Percentiles rank a stretch among this genome's conserved stretches.
Conservation (phyloP, 768 basidiomycete genomes). For the Chiua virens region DNA sequence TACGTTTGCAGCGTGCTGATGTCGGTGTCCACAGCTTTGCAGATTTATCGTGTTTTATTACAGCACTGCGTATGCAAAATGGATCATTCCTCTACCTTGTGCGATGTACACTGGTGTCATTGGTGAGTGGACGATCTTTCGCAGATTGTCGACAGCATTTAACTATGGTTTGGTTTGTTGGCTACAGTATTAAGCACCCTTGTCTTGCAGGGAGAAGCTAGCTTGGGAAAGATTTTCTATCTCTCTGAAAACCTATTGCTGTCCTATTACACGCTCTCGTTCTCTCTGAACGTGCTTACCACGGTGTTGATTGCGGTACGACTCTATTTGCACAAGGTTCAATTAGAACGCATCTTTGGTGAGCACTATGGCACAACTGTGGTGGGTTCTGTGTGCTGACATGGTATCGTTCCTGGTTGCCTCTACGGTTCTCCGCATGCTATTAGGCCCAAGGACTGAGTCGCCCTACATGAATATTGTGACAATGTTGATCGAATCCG, state of each 20-base stretch:
- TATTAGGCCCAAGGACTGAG: constrained; percentile 10
- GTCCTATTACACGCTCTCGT: constrained; percentile 23
- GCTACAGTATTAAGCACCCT: constrained; percentile 20
- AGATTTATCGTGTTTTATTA: constrained; percentile 27
- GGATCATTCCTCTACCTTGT: constrained; percentile 26
- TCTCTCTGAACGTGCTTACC: constrained; percentile 23
- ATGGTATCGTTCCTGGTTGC: neutral
- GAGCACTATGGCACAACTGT: constrained; percentile 1
- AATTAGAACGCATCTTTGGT: constrained; percentile 26
- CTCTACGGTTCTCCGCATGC: neutral
- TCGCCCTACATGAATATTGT: constrained; percentile 25
- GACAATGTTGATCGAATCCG: constrained; percentile 25
- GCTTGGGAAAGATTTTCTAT: constrained; percentile 17
- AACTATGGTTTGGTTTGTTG: neutral
- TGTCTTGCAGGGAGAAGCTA: constrained; percentile 18
- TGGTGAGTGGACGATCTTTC: constrained; percentile 10
- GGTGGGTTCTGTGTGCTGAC: neutral
- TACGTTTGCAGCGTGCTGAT: neutral
- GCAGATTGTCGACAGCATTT: neutral
- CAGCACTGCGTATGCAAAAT: constrained; percentile 16
- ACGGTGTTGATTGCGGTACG: constrained; percentile 23
- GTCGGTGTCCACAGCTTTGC: constrained; percentile 10
- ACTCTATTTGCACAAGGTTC: constrained; percentile 25
- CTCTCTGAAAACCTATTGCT: constrained; percentile 23
- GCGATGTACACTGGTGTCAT: constrained; percentile 25